Conservation (phyloP, 305 asterid genomes). For the Lippia alba region DNA sequence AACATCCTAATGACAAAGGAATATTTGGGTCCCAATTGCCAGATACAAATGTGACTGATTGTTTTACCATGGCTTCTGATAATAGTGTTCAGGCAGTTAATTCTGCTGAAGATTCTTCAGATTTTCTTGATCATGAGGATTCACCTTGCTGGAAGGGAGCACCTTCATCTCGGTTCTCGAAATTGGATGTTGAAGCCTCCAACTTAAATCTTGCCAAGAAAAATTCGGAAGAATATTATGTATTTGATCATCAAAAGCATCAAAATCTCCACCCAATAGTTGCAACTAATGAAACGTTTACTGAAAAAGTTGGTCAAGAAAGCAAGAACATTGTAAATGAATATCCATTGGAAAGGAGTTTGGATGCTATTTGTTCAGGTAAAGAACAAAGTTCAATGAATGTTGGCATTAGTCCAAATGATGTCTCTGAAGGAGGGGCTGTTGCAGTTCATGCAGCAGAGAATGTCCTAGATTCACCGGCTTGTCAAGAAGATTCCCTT, state of each 20-base stretch:
- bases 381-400: constrained; percentile 41
- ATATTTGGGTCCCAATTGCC: constrained; percentile 47
- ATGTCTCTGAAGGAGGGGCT: constrained; percentile 61
- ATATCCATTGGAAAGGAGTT: constrained; percentile 40
- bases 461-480: constrained; percentile 78
- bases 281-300: constrained; percentile 40
- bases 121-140: constrained; percentile 71
- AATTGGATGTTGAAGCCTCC: constrained; percentile 55
- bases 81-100: constrained; percentile 41
- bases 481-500: constrained; percentile 62
- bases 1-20: constrained; percentile 32
- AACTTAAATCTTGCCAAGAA: constrained; percentile 36
- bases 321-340: constrained; percentile 38
- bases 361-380: constrained; percentile 39
- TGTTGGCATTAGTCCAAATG: constrained; percentile 47
- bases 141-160: constrained; percentile 99
- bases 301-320: constrained; percentile 43
- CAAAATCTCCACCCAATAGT: constrained; percentile 36
- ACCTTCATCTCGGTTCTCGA: constrained; percentile 57
- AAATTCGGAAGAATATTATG: constrained; percentile 42
- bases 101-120: constrained; percentile 54
- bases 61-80: constrained; percentile 37
- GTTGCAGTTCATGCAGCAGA: constrained; percentile 87
- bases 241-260: constrained; percentile 44
- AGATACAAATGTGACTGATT: constrained; percentile 39